These are phyloP conservation scores for Phanerochaete carnosa DNA, from an alignment of 768 basidiomycete genomes.

Conservation along the genomic window DNA sequence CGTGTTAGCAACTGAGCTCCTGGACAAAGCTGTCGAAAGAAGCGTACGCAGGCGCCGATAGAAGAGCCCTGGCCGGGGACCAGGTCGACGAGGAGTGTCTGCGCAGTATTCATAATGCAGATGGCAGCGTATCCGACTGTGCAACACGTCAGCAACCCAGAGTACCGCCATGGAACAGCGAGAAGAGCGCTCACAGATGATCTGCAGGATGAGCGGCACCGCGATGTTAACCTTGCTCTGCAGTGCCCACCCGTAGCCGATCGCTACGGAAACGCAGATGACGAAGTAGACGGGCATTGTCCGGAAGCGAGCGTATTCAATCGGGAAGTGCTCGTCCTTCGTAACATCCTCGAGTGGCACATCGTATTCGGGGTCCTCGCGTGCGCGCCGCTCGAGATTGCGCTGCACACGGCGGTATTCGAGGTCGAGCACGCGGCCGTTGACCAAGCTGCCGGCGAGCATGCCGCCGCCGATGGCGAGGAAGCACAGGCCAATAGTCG, in stretches of 20 bases:
- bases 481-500: conserved; percentile 74
- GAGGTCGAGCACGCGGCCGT: conserved; percentile 62
- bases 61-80: conserved; percentile 60
- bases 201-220: conserved; percentile 49
- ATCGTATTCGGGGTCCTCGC: conserved; percentile 18
- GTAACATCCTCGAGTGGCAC: conserved; percentile 17
- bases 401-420: conserved; percentile 40
- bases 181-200: conserved; percentile 26
- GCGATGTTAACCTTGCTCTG: conserved; percentile 45
- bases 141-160: neutral
- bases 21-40: neutral
- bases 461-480: conserved; percentile 73
- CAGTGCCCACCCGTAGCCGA: conserved; percentile 63
- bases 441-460: conserved; percentile 53
- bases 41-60: conserved; percentile 66
- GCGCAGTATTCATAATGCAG: conserved; percentile 49
- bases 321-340: conserved; percentile 45
- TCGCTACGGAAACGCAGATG: conserved; percentile 36
- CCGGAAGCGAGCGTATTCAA: conserved; percentile 56
- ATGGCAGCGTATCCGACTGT: conserved; percentile 50
- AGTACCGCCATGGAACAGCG: neutral
- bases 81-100: conserved; percentile 66
- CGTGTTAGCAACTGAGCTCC: neutral
- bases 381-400: conserved; percentile 22
- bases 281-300: conserved; percentile 39